Conservation (phyloP, 192 early-diverging fungal species). For the Umbelopsis sp. region DNA sequence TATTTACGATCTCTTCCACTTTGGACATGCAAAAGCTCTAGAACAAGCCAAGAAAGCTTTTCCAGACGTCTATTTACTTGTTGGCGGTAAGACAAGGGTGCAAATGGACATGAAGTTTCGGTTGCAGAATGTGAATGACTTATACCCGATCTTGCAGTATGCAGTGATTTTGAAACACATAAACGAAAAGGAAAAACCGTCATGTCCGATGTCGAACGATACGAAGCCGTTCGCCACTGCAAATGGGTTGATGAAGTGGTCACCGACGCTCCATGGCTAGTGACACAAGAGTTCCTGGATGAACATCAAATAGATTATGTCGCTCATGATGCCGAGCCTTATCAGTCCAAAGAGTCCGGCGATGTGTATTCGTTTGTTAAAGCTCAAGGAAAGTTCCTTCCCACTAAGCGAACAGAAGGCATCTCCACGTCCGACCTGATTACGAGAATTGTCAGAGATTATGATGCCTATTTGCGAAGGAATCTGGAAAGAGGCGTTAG, state of each 20-base stretch:
- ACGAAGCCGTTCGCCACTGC: conserved; percentile 79
- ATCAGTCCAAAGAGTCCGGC: conserved; percentile 65
- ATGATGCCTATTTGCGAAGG: conserved; percentile 80
- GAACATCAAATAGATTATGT: conserved; percentile 81
- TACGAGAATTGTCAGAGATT: conserved; percentile 82
- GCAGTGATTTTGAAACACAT: conserved; percentile 76
- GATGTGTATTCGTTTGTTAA: conserved; percentile 86
- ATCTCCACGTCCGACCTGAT: conserved; percentile 82
- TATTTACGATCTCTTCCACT: conserved; percentile 82
- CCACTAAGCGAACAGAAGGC: conserved; percentile 79
- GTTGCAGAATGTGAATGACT: too few species aligned
- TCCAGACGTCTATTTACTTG: conserved; percentile 70
- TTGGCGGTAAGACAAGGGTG: conserved; percentile 49
- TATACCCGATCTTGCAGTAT: conserved; percentile 47
- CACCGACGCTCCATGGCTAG: conserved; percentile 73
- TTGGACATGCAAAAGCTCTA: conserved; percentile 73
- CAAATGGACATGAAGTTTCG: neutral
- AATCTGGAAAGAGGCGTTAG: conserved; percentile 85
- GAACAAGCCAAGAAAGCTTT: conserved; percentile 83
- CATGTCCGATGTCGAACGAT: conserved; percentile 74
- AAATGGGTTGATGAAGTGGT: conserved; percentile 86
- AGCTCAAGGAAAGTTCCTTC: conserved; percentile 63
- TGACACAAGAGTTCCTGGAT: conserved; percentile 77
- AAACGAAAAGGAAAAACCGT: conserved; percentile 81
- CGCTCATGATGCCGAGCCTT: conserved; percentile 80